Evolutionary conservation across 2,329 filamentous ascomycete species (phyloP), one percentile per base, ranked within the genome.

Genomic region (Phoma sp.): DNA sequence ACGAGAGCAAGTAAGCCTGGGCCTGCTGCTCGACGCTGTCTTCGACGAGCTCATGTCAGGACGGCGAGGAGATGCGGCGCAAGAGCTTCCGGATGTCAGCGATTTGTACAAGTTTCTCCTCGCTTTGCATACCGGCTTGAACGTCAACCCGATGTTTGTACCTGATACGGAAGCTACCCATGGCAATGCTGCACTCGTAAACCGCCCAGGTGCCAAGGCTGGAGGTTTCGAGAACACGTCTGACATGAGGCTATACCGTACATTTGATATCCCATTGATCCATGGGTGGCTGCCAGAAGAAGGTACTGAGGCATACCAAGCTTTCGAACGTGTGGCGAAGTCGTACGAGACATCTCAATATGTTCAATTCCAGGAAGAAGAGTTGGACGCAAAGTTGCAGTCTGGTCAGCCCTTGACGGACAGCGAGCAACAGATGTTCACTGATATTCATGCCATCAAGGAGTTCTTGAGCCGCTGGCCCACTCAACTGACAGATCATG

Each of bases 311-410:
- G 89, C 83, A 0, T 89, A 89, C 67, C 79, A 79, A 14, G 89
- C 92, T 0, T 84, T 98, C 60, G 80, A 83, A 28, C 84, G 92
- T 43, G 87, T 87, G 45, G 93, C 92, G 1, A 85, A 85, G 40
- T 93, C 92, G 0, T 96, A 96, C 64, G 95, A 99, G 69, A 93
- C 96, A 64, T 91, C 90, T 0, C 93, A 97, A 72, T 91, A 93
- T 60, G 80, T 98, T 0, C 84, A 96, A 42, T 96, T 97, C 60
- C 84, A 87, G 18, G 91, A 96, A 71, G 91, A 96, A 71, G 93
- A 96, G 64, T 80, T 98, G 0, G 92, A 97, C 65, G 83, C 87
- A 25, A 95, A 93, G 67, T 78, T 96, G 10, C 81, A 83, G 55
- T 80, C 78, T 23, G 80, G 65, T 5, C 62, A 81, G 10, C 87